Conservation (phyloP, 2,329 filamentous ascomycete genomes). For the Simplicillium sp. region DNA sequence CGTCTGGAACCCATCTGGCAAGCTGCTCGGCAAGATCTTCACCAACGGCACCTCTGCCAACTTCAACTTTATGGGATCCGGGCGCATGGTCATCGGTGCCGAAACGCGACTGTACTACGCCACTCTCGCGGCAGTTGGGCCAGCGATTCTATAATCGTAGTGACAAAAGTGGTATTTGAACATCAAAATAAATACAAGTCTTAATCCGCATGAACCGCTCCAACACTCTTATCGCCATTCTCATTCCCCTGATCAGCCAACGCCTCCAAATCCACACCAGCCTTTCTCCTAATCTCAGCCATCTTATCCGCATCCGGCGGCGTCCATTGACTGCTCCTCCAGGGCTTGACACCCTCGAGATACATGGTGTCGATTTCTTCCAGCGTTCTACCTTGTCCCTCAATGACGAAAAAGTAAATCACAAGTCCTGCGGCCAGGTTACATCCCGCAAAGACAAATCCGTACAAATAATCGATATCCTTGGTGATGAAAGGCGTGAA, state of each 20-base stretch:
- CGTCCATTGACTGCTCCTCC: constrained; percentile 49
- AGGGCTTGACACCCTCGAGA: constrained; percentile 52
- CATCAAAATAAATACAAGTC: not conserved
- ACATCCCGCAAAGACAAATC: constrained; percentile 67
- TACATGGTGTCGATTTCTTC: constrained; percentile 81
- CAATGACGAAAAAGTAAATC: constrained; percentile 71
- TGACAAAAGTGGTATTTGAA: too few relatives aligned
- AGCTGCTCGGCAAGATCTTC: constrained; percentile 46
- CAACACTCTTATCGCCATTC: not conserved
- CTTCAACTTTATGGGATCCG: constrained; percentile 32
- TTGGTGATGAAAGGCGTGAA: constrained; percentile 72
- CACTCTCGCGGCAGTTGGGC: constrained; percentile 13
- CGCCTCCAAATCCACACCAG: constrained; percentile 27
- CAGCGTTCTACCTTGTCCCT: constrained; percentile 61
- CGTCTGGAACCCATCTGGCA: constrained; percentile 35
- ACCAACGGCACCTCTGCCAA: constrained; percentile 33
- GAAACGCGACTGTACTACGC: constrained; percentile 24
- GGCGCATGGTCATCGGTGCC: constrained; percentile 24
- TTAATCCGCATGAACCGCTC: not conserved
- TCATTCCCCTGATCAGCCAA: constrained; percentile 1
- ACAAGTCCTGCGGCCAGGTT: constrained; percentile 54
- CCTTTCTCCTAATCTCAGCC: constrained; percentile 28
- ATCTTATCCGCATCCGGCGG: constrained; percentile 33
- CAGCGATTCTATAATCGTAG: constrained; percentile 4
- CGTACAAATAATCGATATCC: constrained; percentile 63